Evolutionary conservation across 345 rosid species (phyloP).

Genomic region (Salix udensis): DNA sequence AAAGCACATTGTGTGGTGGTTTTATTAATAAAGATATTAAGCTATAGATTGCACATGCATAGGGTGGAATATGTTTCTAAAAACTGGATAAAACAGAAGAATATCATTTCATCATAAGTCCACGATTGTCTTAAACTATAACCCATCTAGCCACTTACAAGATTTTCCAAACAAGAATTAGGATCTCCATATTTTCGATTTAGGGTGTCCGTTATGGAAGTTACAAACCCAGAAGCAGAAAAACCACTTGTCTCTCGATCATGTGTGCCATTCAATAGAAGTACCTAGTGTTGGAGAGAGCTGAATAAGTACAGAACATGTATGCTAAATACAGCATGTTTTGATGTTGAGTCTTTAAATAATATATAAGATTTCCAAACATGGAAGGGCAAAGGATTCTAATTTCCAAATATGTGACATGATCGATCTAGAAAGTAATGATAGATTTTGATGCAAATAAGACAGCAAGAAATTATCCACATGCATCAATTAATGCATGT

Average conservation of each 20-base stretch:
- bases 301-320: neutral
- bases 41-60: too few species aligned
- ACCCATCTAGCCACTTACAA: constrained; percentile 39
- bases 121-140: neutral
- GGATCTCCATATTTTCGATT: constrained; percentile 74
- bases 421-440: neutral
- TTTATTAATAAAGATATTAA: too few species aligned
- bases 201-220: constrained; percentile 72
- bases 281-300: constrained; percentile 40
- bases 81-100: neutral
- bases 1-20: too few species aligned
- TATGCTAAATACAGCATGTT: neutral
- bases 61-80: too few species aligned
- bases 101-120: neutral
- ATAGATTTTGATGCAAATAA: neutral
- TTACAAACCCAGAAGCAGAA: constrained; percentile 76
- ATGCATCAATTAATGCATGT: neutral
- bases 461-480: constrained; percentile 3
- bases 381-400: too few species aligned
- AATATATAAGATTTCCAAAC: too few species aligned
- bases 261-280: constrained; percentile 68
- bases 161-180: constrained; percentile 50
- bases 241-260: constrained; percentile 82
- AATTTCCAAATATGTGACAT: neutral
- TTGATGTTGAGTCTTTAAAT: neutral